A percentile compares a stretch with the other conserved stretches of the same genome.
phyloP scores from a whole-genome alignment of 768 basidiomycete species.

The Sutorius australiensis region DNA sequence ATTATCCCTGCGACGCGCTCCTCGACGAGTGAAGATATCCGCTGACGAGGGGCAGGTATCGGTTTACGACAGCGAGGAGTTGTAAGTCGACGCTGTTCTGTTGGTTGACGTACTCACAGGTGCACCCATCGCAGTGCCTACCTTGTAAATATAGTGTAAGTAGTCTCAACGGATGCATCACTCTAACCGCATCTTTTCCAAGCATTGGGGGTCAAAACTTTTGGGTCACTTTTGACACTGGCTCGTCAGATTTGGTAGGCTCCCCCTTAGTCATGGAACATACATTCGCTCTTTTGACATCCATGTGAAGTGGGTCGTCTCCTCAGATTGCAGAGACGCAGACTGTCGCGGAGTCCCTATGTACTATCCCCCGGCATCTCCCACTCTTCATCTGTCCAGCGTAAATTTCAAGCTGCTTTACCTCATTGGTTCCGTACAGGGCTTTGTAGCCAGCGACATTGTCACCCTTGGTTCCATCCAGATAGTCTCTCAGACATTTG shows the following conservation, averaged over 20 bases:
- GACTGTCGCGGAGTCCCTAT: slow-evolving; percentile 45
- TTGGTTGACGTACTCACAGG: background rate
- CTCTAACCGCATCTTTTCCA: slow-evolving; percentile 3
- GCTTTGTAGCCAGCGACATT: slow-evolving; percentile 48
- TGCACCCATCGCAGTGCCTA: slow-evolving; percentile 33
- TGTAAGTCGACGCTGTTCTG: slow-evolving; percentile 24
- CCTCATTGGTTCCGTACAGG: slow-evolving; percentile 50
- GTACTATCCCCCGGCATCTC: slow-evolving; percentile 35
- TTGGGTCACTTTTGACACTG: slow-evolving; percentile 50
- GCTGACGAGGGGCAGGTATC: slow-evolving; percentile 20
- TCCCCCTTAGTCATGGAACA: background rate
- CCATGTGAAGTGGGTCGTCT: slow-evolving; percentile 50
- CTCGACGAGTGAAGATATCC: slow-evolving; percentile 15
- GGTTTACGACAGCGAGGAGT: slow-evolving; percentile 32
- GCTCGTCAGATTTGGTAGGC: slow-evolving; percentile 52
- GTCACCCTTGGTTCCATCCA: slow-evolving; percentile 44
- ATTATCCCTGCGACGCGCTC: slow-evolving; percentile 23
- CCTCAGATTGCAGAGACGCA: slow-evolving; percentile 38
- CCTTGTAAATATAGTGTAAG: slow-evolving; percentile 37
- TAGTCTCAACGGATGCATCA: background rate
- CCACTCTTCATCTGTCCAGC: slow-evolving; percentile 31
- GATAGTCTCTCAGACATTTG: slow-evolving; percentile 47
- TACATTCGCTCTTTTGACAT: slow-evolving; percentile 3
- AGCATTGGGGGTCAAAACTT: slow-evolving; percentile 45
- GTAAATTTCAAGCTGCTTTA: slow-evolving; percentile 44